phyloP scores from a whole-genome alignment of 2,329 filamentous ascomycete species.

The Ophiostoma quercus region DNA sequence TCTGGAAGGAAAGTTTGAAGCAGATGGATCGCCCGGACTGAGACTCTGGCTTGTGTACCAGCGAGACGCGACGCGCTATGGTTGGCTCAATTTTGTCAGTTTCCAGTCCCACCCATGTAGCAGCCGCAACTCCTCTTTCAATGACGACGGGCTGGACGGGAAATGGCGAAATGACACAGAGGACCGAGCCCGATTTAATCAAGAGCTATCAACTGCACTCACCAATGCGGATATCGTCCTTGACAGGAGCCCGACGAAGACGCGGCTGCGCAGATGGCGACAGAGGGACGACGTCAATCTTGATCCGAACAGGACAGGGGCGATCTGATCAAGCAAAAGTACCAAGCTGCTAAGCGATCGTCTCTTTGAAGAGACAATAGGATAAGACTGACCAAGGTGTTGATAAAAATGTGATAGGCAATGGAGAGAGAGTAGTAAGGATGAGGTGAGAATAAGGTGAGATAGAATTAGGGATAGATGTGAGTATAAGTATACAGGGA shows the following conservation, averaged over 20 bases:
- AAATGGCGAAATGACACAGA: not conserved
- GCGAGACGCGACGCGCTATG: slow-evolving; percentile 16
- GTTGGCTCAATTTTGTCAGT: slow-evolving; percentile 12
- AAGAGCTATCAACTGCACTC: not conserved
- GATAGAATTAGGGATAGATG: not conserved
- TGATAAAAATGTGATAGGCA: not conserved
- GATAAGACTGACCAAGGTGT: not conserved
- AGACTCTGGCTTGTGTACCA: not conserved
- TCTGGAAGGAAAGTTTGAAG: not conserved
- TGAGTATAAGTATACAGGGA: not conserved
- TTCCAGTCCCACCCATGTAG: not conserved
- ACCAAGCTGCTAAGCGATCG: not conserved
- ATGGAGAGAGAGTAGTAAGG: not conserved
- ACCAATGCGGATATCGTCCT: not conserved
- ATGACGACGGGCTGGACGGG: not conserved
- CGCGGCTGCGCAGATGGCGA: too few relatives aligned
- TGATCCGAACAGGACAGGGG: not conserved
- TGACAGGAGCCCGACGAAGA: not conserved
- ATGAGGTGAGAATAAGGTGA: not conserved
- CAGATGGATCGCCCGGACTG: not conserved
- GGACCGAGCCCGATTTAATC: too few relatives aligned
- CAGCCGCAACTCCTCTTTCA: not conserved
- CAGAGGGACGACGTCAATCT: not conserved
- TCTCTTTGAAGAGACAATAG: not conserved
- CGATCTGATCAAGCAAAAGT: not conserved